A percentile compares a stretch with the other conserved stretches of the same genome.
Evolutionary conservation across 768 basidiomycete genomes (phyloP).

Genomic region (Lentinus tigrinus): DNA sequence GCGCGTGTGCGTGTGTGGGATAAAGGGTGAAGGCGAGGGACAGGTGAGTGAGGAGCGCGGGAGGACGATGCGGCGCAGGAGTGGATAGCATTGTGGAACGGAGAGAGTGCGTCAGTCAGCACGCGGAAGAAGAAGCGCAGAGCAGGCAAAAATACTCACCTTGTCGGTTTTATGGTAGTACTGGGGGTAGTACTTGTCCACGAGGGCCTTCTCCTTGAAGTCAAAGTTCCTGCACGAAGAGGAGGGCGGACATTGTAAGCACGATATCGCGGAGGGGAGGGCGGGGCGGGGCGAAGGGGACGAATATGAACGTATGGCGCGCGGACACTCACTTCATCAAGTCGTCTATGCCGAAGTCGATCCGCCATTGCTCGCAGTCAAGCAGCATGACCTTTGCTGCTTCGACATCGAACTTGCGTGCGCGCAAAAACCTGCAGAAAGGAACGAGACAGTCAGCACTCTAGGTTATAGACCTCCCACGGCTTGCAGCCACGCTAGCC

Average conservation of each 20-base stretch:
- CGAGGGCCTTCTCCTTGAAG: constrained; percentile 78
- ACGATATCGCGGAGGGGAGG: too few relatives aligned
- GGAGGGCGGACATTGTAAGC: background rate
- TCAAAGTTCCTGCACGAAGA: constrained; percentile 64
- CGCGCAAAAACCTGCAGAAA: constrained; percentile 72
- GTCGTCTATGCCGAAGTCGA: constrained; percentile 79
- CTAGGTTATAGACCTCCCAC: background rate
- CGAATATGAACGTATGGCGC: background rate
- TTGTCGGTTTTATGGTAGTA: constrained; percentile 96
- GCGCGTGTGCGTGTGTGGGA: background rate
- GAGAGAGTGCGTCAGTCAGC: background rate
- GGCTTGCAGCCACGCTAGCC: background rate
- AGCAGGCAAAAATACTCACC: constrained; percentile 40
- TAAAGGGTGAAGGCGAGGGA: too few relatives aligned
- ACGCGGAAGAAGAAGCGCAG: background rate
- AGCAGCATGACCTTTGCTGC: constrained; percentile 85
- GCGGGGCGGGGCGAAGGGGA: background rate
- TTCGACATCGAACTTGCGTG: constrained; percentile 85
- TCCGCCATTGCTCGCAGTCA: constrained; percentile 85
- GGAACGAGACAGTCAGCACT: background rate
- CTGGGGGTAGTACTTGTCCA: constrained; percentile 93
- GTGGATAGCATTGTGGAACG: too few relatives aligned
- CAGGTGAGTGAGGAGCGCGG: background rate
- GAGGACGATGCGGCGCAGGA: background rate
- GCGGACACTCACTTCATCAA: constrained; percentile 52